phyloP scores from a whole-genome alignment of 768 basidiomycete species.

The Dioszegia aurantiaca region DNA sequence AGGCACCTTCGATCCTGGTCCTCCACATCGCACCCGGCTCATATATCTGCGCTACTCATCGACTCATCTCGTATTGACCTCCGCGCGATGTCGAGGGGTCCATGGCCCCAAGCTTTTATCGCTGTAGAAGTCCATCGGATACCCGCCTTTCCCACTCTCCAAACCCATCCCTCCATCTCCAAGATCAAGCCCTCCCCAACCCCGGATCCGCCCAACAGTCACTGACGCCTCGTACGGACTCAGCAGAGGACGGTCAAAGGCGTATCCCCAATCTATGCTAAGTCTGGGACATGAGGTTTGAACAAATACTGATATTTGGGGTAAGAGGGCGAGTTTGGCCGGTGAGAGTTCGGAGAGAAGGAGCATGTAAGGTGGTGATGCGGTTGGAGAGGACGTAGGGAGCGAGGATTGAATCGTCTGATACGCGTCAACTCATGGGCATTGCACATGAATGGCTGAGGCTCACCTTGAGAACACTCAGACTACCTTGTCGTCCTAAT shows the following conservation, averaged over 20 bases:
- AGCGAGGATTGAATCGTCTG: slow-evolving; percentile 19
- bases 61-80: slow-evolving; percentile 7
- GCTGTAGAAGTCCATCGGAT: slow-evolving; percentile 95
- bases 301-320: slow-evolving; percentile 78
- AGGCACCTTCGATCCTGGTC: too few species aligned
- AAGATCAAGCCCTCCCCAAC: slow-evolving; percentile 60
- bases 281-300: slow-evolving; percentile 96
- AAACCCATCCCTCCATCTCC: slow-evolving; percentile 2
- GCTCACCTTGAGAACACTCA: slow-evolving; percentile 74
- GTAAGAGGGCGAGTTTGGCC: slow-evolving; percentile 80
- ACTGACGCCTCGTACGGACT: slow-evolving; percentile 92
- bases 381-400: slow-evolving; percentile 13
- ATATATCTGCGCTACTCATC: neutral
- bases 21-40: too few species aligned
- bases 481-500: slow-evolving; percentile 86
- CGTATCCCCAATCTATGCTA: slow-evolving; percentile 98
- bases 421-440: neutral
- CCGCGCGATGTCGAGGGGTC: slow-evolving; percentile 44
- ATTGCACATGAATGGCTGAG: neutral
- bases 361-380: slow-evolving; percentile 63
- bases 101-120: slow-evolving; percentile 49
- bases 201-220: slow-evolving; percentile 65
- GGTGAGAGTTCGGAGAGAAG: slow-evolving; percentile 96
- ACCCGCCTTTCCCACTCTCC: slow-evolving; percentile 56
- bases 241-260: slow-evolving; percentile 80